phyloP scores from a whole-genome alignment of 805 yeast genomes.

The Metschnikowia hibisci region DNA sequence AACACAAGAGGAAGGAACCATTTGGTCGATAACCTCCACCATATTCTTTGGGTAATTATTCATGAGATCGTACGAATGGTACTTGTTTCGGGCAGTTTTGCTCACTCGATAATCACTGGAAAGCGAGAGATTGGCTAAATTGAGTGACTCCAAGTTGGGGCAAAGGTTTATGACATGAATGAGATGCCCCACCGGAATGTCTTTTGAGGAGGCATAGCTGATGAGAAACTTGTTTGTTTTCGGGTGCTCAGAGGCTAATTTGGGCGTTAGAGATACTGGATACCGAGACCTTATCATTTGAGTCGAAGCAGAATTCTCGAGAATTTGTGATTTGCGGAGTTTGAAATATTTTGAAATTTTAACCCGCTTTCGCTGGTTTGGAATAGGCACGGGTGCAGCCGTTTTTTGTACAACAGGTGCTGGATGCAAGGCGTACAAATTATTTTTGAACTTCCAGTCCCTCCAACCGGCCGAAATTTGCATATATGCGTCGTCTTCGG shows the following conservation, averaged over 20 bases:
- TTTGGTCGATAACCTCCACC: conserved; percentile 21
- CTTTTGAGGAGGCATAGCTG: conserved; percentile 65
- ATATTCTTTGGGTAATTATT: conserved; percentile 35
- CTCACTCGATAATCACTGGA: conserved; percentile 62
- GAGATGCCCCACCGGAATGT: conserved; percentile 74
- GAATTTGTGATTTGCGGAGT: conserved; percentile 11
- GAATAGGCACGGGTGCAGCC: conserved; percentile 11
- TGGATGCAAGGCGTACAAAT: conserved; percentile 45
- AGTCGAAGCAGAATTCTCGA: background rate
- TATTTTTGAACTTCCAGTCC: conserved; percentile 80
- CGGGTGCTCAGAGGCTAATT: conserved; percentile 43
- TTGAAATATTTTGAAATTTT: conserved; percentile 18
- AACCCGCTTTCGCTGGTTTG: conserved; percentile 16
- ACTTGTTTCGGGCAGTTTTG: conserved; percentile 32
- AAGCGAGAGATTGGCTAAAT: conserved; percentile 59
- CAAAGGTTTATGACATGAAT: conserved; percentile 68
- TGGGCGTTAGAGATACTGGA: background rate
- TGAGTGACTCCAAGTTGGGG: conserved; percentile 50
- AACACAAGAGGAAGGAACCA: conserved; percentile 10
- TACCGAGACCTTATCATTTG: background rate
- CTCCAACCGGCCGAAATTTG: conserved; percentile 75
- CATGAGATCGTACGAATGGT: conserved; percentile 36
- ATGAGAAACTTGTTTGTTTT: conserved; percentile 54
- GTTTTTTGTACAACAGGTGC: conserved; percentile 18
- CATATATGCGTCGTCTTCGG: conserved; percentile 3